Percentiles rank a stretch among this genome's conserved stretches.
phyloP scores from a whole-genome alignment of 106 monocot genomes.

The Hemerocallis citrina region DNA sequence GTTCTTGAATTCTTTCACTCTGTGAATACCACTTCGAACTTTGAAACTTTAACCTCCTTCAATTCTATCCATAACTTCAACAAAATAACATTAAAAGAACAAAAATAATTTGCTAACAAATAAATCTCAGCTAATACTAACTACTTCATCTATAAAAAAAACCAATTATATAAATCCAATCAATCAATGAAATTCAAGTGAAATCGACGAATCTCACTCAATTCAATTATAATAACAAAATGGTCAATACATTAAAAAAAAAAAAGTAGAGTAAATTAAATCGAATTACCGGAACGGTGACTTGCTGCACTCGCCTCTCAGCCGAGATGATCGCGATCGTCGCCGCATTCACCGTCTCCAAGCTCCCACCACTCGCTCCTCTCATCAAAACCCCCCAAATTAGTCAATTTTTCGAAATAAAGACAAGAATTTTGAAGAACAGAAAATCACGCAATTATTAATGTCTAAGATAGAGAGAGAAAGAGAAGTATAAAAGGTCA shows the following conservation, averaged over 20 bases:
- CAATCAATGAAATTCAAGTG: neutral
- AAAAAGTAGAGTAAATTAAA: neutral
- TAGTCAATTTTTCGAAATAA: neutral
- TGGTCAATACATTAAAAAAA: too few relatives aligned
- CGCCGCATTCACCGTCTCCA: constrained; percentile 62
- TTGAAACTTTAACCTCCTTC: too few relatives aligned
- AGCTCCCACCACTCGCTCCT: constrained; percentile 33
- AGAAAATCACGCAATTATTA: neutral
- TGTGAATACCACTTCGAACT: too few relatives aligned
- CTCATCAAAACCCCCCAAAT: constrained; percentile 21
- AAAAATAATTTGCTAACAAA: too few relatives aligned
- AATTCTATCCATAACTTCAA: too few relatives aligned
- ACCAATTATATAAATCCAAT: too few relatives aligned
- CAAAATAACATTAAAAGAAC: too few relatives aligned
- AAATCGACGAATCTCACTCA: neutral
- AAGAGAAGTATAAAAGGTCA: neutral
- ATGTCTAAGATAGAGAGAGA: neutral
- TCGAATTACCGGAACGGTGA: constrained; percentile 31
- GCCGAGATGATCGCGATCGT: constrained; percentile 44
- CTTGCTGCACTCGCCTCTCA: constrained; percentile 47
- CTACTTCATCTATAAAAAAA: too few relatives aligned
- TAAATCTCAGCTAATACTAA: too few relatives aligned
- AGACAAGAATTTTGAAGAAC: neutral
- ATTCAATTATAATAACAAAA: too few relatives aligned
- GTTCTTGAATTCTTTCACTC: too few relatives aligned